Conservation (phyloP, 805 yeast species). For the Kazachstania bromeliacearum region DNA sequence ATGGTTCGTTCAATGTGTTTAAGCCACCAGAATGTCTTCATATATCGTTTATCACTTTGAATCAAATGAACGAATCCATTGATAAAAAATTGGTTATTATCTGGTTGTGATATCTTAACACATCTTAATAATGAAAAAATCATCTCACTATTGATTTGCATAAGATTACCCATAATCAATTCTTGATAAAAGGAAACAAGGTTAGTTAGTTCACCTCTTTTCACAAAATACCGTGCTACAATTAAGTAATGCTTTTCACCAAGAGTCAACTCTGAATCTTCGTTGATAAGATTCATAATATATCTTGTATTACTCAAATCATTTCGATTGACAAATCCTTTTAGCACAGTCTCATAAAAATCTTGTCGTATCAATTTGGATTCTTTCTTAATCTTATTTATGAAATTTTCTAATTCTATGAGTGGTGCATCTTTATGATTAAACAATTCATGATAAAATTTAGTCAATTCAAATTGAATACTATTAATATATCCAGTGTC, state of each 20-base stretch:
- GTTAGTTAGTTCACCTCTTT: conserved; percentile 10
- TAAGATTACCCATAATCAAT: background rate
- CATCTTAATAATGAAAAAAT: conserved; percentile 1
- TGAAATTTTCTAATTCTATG: background rate
- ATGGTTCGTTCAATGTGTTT: conserved; percentile 1
- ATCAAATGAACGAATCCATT: background rate
- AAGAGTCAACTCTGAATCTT: conserved; percentile 11
- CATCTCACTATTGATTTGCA: background rate
- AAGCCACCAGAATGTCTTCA: conserved; percentile 2
- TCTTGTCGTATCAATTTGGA: conserved; percentile 6
- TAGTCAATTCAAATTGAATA: conserved; percentile 11
- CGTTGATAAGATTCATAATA: conserved; percentile 5
- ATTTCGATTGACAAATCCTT: conserved; percentile 10
- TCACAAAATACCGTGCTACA: conserved; percentile 18
- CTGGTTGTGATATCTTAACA: background rate
- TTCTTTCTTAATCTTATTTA: conserved; percentile 1
- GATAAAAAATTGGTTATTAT: background rate
- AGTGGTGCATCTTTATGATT: background rate
- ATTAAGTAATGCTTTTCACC: conserved; percentile 10
- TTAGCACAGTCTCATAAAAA: conserved; percentile 12
- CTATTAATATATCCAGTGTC: conserved; percentile 12
- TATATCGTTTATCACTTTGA: background rate
- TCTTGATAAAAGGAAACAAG: conserved; percentile 4
- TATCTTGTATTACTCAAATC: conserved; percentile 5
- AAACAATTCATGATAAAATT: conserved; percentile 11